phyloP scores from a whole-genome alignment of 192 early-diverging fungal genomes.

The Diversispora epigaea region DNA sequence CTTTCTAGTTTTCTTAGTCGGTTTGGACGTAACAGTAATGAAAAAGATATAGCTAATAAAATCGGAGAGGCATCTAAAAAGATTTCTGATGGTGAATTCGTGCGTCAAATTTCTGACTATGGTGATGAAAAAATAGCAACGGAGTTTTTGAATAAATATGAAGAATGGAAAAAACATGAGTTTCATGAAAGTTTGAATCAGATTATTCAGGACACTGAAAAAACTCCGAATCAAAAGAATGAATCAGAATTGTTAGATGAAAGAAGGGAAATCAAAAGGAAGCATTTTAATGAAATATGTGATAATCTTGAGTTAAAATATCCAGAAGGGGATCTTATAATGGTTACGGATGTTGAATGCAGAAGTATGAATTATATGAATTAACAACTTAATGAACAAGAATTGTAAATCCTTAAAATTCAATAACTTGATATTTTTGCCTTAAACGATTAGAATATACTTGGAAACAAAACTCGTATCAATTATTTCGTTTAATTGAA shows the following conservation, averaged over 20 bases:
- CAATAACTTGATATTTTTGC: background rate
- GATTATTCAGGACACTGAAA: background rate
- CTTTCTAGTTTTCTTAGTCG: too few relatives aligned
- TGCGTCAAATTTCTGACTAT: background rate
- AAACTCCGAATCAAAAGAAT: background rate
- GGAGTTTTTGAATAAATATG: slow-evolving; percentile 1
- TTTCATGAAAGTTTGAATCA: background rate
- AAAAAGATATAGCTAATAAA: background rate
- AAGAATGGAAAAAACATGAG: background rate
- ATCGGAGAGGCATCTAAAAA: background rate
- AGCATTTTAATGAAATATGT: background rate
- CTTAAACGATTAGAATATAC: background rate
- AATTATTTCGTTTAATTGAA: background rate
- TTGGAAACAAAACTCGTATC: background rate
- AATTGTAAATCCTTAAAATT: background rate
- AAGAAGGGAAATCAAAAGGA: background rate
- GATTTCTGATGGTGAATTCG: background rate
- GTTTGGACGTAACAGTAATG: too few relatives aligned
- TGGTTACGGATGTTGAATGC: background rate
- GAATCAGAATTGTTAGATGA: background rate
- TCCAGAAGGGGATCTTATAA: slow-evolving; percentile 1
- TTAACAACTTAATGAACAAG: background rate
- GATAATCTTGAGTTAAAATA: background rate
- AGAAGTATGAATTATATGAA: background rate
- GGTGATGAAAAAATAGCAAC: background rate